Base-by-base conservation (phyloP, 2,329 filamentous ascomycete genomes). In the Teratosphaeria viscida region DNA sequence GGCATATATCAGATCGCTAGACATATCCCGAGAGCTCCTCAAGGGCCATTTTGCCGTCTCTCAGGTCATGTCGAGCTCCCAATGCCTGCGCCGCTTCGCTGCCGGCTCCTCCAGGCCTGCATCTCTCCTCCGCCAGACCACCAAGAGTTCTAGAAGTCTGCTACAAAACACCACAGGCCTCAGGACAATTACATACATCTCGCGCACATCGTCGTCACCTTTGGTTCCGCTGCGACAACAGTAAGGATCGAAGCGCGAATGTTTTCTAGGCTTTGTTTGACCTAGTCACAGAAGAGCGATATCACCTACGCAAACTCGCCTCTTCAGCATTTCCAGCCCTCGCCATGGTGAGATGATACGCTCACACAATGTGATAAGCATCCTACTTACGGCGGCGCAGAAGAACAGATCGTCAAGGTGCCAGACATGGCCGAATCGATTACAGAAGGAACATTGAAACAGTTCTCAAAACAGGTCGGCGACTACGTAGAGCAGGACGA, bases 391-490 rank as follows among this genome's bases (percentile, higher is more conserved):
- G 16, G 7, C 34, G 26, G 7, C 3, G 53, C 63, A 76, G 92
- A 92, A 73, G 90, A 95, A 72, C 87, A 84, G 67, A 78, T 92
- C 64, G 85, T 99, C 75, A 92, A 97, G 78, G 94, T 97, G 66
- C 94, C 94, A 37, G 85, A 94, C 73, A 97, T 99, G 94, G 94
- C 94, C 64, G 94, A 99, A 77, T 97, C 94, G 56, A 97, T 99
- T 75, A 95, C 90, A 53, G 94, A 99, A 77, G 94, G 94, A 62
- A 99, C 94, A 26, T 76, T 99, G 71, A 96, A 96, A 79, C 91
- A 96, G 73, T 97, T 92, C 81, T 88, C 85, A 70, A 97, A 97
- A 79, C 81, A 92, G 77, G 80, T 96, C 68, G 94, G 94, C 70
- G 94, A 99, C 74, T 92, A 85, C 69, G 92, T 99, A 57, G 91